These are phyloP conservation scores for Strobilomyces dryophilus DNA, from an alignment of 768 basidiomycete genomes.

Conservation along the genomic window DNA sequence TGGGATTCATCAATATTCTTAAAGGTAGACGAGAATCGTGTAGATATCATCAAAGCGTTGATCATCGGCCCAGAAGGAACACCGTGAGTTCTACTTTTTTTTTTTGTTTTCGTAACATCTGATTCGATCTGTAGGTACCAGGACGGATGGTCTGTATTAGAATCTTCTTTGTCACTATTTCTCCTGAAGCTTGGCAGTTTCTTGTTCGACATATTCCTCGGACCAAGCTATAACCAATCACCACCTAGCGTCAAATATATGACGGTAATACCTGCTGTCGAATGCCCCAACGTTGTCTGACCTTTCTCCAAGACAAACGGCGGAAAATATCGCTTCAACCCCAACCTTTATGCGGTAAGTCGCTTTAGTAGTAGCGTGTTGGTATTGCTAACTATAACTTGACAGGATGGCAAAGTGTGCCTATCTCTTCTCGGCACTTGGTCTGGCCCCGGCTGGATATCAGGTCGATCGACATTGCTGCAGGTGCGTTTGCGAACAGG, in stretches of 20 bases:
- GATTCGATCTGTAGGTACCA: constrained; percentile 53
- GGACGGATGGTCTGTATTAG: constrained; percentile 74
- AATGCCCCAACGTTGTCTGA: constrained; percentile 11
- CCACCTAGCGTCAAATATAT: constrained; percentile 74
- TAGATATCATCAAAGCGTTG: constrained; percentile 88
- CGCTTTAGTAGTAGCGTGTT: background rate
- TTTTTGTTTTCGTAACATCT: background rate
- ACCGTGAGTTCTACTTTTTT: constrained; percentile 52
- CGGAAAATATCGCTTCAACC: constrained; percentile 89
- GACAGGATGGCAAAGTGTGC: constrained; percentile 92
- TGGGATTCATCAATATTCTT: constrained; percentile 95
- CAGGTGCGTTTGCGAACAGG: constrained; percentile 47
- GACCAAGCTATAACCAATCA: constrained; percentile 82
- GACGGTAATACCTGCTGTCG: constrained; percentile 35
- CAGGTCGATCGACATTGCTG: constrained; percentile 85
- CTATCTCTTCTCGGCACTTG: constrained; percentile 89
- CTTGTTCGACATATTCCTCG: constrained; percentile 92
- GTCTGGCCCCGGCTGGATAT: constrained; percentile 89
- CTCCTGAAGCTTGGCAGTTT: constrained; percentile 36
- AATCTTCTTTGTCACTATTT: background rate
- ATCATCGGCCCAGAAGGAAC: constrained; percentile 93
- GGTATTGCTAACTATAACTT: background rate
- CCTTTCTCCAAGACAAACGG: constrained; percentile 61
- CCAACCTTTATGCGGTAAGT: constrained; percentile 86
- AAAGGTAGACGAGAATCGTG: constrained; percentile 86